Conservation (phyloP, 768 basidiomycete genomes). For the Polyporus arcularius region DNA sequence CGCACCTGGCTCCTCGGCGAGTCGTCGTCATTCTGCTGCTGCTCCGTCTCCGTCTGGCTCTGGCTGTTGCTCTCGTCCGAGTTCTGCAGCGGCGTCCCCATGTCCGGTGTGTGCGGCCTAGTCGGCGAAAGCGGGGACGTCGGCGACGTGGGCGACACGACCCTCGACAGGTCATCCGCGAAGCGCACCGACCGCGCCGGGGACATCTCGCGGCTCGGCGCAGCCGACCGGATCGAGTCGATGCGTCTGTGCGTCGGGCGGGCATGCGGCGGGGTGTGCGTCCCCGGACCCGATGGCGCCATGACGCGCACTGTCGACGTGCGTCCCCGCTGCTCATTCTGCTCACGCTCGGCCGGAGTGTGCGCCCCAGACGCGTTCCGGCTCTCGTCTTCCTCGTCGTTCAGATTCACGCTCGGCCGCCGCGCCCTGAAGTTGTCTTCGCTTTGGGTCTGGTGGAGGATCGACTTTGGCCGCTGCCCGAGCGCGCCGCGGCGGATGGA, state of each 20-base stretch:
- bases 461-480: constrained; percentile 13
- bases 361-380: constrained; percentile 7
- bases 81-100: background rate
- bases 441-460: constrained; percentile 14
- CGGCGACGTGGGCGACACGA: constrained; percentile 20
- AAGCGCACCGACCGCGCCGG: constrained; percentile 51
- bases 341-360: constrained; percentile 2
- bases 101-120: background rate
- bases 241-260: constrained; percentile 28
- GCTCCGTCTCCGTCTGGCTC: constrained; percentile 24
- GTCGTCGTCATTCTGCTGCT: constrained; percentile 16
- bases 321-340: constrained; percentile 24
- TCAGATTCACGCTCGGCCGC: background rate
- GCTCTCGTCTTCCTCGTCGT: constrained; percentile 10
- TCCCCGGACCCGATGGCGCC: background rate
- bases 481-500: constrained; percentile 20
- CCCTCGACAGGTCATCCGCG: constrained; percentile 36
- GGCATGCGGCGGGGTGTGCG: constrained; percentile 10
- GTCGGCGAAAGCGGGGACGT: constrained; percentile 2
- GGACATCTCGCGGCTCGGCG: constrained; percentile 39
- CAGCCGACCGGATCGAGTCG: constrained; percentile 30
- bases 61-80: background rate
- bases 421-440: constrained; percentile 6
- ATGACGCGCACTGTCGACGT: constrained; percentile 6
- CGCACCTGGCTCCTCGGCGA: constrained; percentile 23